Evolutionary conservation across 345 rosid genomes (phyloP), one percentile per base, ranked within the genome.

Genomic region (Ceriops zippeliana): DNA sequence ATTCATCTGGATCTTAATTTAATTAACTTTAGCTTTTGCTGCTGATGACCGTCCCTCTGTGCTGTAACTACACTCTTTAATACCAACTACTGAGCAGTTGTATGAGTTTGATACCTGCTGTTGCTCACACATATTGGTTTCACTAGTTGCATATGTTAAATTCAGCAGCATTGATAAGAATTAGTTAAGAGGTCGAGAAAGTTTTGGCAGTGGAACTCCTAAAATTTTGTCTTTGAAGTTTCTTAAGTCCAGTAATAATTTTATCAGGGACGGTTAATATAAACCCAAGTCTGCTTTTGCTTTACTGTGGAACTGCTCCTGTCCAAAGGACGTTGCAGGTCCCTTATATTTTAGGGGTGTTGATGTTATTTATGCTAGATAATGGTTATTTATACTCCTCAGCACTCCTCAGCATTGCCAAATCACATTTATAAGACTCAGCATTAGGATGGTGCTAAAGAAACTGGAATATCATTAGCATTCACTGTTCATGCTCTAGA

Each of bases 291-390:
- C 78, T 93, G 75, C 74, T 93, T 35, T 97, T 97, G 0, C 70
- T 83, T 34, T 93, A 91, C 61, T 95, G 97, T 74, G 97, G 98
- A 56, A 97, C 96, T 80, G 96, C 98, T 76, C 96, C 97, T 65
- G 97, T 88, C 75, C 98, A 93, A 74, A 86, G 98, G 77, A 93
- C 93, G 58, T 75, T 91, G 73, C 86, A 87, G 95, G 97, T 91
- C 62, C 37, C 46, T 58, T 62, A 24, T 15, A 24, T 15, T 65
- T 49, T 61, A 20, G 58, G 38, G 32, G 67, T 62, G 37, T 4
- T 34, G 7, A 34, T 34, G 37, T 34, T 34, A 34, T 34, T 34
- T 34, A 34, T 34, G 37, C 37, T 34, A 34, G 37, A 34, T 6
- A 34, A 34, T 7, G 37, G 37, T 34, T 34, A 34, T 34, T 34